phyloP scores from a whole-genome alignment of 176 grass and related monocot genomes.

The Aegilops umbellulata region DNA sequence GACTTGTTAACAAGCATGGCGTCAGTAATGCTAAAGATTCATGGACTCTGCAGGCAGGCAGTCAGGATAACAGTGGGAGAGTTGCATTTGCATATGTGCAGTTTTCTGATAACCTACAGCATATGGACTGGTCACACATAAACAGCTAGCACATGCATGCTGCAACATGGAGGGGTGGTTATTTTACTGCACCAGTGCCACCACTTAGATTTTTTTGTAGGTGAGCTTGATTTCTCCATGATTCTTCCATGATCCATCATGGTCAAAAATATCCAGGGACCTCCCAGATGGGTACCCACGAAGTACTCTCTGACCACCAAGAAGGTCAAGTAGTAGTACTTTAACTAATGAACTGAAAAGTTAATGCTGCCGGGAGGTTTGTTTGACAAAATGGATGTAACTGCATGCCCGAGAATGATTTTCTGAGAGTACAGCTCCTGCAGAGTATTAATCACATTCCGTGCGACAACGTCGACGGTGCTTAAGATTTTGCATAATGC shows the following conservation, averaged over 20 bases:
- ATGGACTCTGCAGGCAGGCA: background rate
- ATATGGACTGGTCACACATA: constrained; percentile 22
- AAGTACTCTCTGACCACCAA: constrained; percentile 14
- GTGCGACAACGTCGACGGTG: too few relatives aligned
- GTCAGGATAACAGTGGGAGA: background rate
- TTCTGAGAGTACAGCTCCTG: background rate
- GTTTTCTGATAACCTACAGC: background rate
- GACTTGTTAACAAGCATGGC: constrained; percentile 3
- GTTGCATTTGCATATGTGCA: background rate
- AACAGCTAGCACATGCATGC: constrained; percentile 35
- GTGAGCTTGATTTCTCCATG: background rate
- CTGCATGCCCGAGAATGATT: background rate
- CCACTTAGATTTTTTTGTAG: background rate
- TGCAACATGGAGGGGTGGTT: constrained; percentile 7
- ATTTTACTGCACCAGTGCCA: background rate
- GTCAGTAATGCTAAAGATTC: background rate
- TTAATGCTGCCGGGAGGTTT: background rate
- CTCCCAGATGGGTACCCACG: background rate
- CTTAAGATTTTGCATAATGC: background rate
- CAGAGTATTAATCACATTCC: too few relatives aligned
- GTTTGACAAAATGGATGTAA: background rate
- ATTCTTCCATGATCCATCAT: constrained; percentile 12
- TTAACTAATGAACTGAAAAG: background rate
- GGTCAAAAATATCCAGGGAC: constrained; percentile 6
- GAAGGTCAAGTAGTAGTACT: constrained; percentile 29